Evolutionary conservation across 805 yeast genomes (phyloP), one percentile per base, ranked within the genome.

Genomic region (Ogataea glucozyma): DNA sequence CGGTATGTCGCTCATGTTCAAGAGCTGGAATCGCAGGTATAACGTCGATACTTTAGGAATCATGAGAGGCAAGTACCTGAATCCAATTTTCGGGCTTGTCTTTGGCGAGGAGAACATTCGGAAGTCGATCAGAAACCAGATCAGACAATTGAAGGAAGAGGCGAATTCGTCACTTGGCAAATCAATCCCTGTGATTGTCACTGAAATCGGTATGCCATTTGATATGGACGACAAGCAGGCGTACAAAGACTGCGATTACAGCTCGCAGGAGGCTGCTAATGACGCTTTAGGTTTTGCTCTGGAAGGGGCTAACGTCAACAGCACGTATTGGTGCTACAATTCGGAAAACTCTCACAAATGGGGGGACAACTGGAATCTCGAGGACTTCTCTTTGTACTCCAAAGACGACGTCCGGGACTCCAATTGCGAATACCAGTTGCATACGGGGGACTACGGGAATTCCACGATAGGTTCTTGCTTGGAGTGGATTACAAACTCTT

Each of bases 181-280:
- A 1, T 38, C 61, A 8, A 71, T 88, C 8, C 96, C 97, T 0
- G 75, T 85, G 8, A 65, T 91, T 17, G 81, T 93, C 73, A 79
- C 95, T 1, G 99, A 91, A 62, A 89, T 91, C n/a, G 99, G 99
- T 5, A 88, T 91, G 83, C 98, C 99, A 3, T 88, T 84, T 61
- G 97, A 93, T 62, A 87, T 91, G 97, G 90, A 91, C 62, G 72
- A 78, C 45, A 87, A 85, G 58, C 70, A 66, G 36, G 85, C 97
- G 0, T 91, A 78, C 58, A 61, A 62, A 1, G 71, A 71, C 44
- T 89, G 90, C 1, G 78, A 79, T 48, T 93, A 79, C 61, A 64
- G 71, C 8, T 73, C 87, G 9, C 99, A 93, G 58, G 83, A 84
- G 2, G 67, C 76, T 6, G 97, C 97, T 0, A 67, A 87, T 59